A percentile compares a stretch with the other conserved stretches of the same genome.
Conservation (phyloP, 1,284 basidiomycete genomes). For the Rhodofomes roseus region DNA sequence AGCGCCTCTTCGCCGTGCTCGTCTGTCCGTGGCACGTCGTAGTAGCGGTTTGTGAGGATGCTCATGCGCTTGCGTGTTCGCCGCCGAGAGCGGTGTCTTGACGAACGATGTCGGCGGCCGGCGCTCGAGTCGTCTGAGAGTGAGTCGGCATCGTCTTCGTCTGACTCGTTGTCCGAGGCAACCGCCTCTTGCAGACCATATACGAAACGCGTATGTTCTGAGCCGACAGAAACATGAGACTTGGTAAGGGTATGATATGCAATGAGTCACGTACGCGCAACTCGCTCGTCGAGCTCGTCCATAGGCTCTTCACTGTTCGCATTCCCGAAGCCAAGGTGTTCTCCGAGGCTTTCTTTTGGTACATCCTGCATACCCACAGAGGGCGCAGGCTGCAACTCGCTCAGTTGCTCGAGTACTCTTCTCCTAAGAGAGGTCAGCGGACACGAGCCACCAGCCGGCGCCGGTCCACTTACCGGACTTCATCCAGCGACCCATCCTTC, state of each 20-base stretch:
- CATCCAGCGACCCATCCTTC: slow-evolving; percentile 77
- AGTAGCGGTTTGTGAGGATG: slow-evolving; percentile 55
- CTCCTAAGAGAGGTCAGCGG: slow-evolving; percentile 38
- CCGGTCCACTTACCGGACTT: slow-evolving; percentile 74
- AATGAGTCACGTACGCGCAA: slow-evolving; percentile 55
- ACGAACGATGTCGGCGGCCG: not conserved
- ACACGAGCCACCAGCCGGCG: too few species aligned
- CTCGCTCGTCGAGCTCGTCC: slow-evolving; percentile 61
- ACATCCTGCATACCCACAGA: slow-evolving; percentile 87
- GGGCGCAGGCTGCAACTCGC: slow-evolving; percentile 78
- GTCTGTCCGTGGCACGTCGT: slow-evolving; percentile 37
- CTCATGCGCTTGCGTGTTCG: slow-evolving; percentile 56
- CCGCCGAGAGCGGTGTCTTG: slow-evolving; percentile 5
- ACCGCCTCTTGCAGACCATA: slow-evolving; percentile 55
- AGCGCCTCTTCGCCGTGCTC: slow-evolving; percentile 16
- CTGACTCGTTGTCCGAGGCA: slow-evolving; percentile 38
- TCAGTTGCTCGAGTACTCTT: slow-evolving; percentile 76
- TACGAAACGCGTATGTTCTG: slow-evolving; percentile 62
- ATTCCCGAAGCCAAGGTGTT: slow-evolving; percentile 55
- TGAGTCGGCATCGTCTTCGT: slow-evolving; percentile 17
- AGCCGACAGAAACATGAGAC: not conserved
- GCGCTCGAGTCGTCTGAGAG: not conserved
- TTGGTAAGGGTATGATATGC: not conserved
- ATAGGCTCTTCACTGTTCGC: slow-evolving; percentile 41
- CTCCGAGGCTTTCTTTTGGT: slow-evolving; percentile 62